phyloP scores from a whole-genome alignment of 306 rosid genomes.

The Oemleria cerasiformis region DNA sequence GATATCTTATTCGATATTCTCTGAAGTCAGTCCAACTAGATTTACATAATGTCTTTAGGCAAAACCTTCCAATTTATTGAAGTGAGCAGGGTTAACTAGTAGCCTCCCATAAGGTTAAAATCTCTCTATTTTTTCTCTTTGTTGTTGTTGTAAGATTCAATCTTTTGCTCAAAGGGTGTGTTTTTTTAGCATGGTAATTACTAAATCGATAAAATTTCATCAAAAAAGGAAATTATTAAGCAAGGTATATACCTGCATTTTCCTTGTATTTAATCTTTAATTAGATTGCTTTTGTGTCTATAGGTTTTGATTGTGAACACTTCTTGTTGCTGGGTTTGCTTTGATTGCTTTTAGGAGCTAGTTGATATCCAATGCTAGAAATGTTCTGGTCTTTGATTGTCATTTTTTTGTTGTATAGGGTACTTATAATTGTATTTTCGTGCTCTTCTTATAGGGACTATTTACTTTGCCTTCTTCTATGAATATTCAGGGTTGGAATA shows the following conservation, averaged over 20 bases:
- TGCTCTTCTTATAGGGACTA: constrained; percentile 28
- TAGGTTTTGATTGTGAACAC: neutral
- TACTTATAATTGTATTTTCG: constrained; percentile 18
- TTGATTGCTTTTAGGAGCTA: neutral
- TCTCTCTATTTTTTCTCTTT: neutral
- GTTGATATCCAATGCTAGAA: neutral
- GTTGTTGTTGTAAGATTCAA: neutral
- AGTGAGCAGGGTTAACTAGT: too few species aligned
- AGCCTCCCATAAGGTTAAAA: constrained; percentile 21
- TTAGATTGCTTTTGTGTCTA: neutral
- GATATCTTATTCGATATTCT: too few species aligned
- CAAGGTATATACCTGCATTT: neutral
- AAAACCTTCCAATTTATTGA: too few species aligned
- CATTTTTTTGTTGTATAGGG: constrained; percentile 7
- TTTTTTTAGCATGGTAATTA: neutral
- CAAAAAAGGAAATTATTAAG: too few species aligned
- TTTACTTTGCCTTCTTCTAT: neutral
- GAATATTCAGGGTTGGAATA: too few species aligned
- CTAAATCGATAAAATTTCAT: neutral
- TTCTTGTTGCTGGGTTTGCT: neutral
- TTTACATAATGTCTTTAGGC: too few species aligned
- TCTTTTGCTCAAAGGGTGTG: neutral
- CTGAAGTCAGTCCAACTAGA: too few species aligned
- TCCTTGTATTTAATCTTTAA: neutral
- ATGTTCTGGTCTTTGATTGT: too few species aligned